phyloP scores from a whole-genome alignment of 441 rosid genomes.

The Raphanus hybrid region DNA sequence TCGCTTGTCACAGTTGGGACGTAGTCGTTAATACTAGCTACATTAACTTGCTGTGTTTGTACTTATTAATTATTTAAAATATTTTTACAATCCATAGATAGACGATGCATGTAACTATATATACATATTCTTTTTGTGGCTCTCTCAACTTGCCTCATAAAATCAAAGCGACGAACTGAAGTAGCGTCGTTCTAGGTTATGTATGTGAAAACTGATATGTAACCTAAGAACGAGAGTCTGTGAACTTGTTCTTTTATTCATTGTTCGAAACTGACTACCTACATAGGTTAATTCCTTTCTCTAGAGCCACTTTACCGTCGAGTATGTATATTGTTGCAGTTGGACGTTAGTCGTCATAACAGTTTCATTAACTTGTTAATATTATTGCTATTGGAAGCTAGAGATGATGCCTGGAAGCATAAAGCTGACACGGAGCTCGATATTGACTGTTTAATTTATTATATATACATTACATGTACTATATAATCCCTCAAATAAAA shows the following conservation, averaged over 20 bases:
- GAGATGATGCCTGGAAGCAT: constrained; percentile 25
- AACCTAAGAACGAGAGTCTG: neutral
- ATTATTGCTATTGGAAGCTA: constrained; percentile 1
- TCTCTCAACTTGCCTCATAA: neutral
- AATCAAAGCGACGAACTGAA: neutral
- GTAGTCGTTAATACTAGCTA: constrained; percentile 26
- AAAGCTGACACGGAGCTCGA: constrained; percentile 39
- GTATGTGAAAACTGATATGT: neutral
- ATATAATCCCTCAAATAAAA: neutral
- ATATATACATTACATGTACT: neutral
- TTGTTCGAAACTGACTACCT: constrained; percentile 3
- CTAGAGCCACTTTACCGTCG: neutral
- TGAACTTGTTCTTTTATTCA: neutral
- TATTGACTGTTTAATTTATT: constrained; percentile 18
- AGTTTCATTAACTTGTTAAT: constrained; percentile 15
- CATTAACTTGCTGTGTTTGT: constrained; percentile 16
- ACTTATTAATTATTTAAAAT: neutral
- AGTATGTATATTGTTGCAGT: constrained; percentile 30
- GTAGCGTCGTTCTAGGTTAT: neutral
- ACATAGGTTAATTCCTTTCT: neutral
- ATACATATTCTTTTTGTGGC: neutral
- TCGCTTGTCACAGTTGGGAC: constrained; percentile 35
- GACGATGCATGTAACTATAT: constrained; percentile 28
- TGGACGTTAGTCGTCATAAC: constrained; percentile 31
- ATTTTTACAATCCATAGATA: neutral